These are phyloP conservation scores for Daldinia sp. DNA, from an alignment of 2,329 filamentous ascomycete genomes.

Conservation along the genomic window DNA sequence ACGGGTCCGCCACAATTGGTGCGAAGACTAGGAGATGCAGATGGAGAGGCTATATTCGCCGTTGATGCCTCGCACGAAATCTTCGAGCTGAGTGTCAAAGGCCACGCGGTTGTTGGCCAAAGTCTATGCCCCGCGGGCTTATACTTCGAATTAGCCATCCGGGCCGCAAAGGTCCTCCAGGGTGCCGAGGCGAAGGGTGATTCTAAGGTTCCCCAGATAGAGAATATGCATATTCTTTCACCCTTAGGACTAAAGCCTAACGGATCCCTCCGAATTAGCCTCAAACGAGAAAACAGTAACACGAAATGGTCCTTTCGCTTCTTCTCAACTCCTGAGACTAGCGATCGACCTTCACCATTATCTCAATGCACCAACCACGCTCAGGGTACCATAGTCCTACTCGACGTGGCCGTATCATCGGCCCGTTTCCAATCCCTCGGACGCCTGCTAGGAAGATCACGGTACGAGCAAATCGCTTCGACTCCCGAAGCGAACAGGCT, in stretches of 20 bases:
- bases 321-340: conserved; percentile 5
- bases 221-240: conserved; percentile 16
- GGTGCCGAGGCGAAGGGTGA: not conserved
- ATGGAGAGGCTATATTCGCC: conserved; percentile 15
- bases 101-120: conserved; percentile 35
- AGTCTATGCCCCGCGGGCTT: conserved; percentile 40
- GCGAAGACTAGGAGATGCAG: conserved; percentile 7
- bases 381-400: conserved; percentile 13
- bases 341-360: not conserved
- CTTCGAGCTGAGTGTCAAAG: conserved; percentile 23
- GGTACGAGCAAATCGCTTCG: conserved; percentile 8
- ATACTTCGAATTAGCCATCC: conserved; percentile 41
- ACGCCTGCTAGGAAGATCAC: conserved; percentile 14
- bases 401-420: not conserved
- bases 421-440: conserved; percentile 15
- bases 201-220: conserved; percentile 14
- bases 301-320: conserved; percentile 19
- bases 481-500: not conserved
- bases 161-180: conserved; percentile 21
- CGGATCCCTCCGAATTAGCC: conserved; percentile 6
- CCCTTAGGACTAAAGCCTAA: conserved; percentile 14
- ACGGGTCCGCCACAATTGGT: conserved; percentile 2
- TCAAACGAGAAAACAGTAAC: not conserved
- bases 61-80: conserved; percentile 17
- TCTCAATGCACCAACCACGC: conserved; percentile 15